Percentiles rank a stretch among this genome's conserved stretches.
These are phyloP conservation scores for Miscanthus lutarioriparius DNA, from an alignment of 176 grass and related monocot genomes.

Conservation along the genomic window DNA sequence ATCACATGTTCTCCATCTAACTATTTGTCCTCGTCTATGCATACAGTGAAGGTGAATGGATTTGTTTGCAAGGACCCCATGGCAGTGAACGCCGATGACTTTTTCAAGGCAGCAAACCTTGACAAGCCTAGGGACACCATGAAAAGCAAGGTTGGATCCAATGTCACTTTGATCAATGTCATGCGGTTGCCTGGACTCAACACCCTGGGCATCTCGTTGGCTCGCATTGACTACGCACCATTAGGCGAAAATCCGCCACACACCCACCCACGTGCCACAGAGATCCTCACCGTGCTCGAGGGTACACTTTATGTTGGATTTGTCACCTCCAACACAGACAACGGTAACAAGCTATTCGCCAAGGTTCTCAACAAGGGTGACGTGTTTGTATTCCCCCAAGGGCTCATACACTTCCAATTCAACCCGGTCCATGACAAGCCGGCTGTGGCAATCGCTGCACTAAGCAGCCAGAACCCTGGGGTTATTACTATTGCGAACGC, in stretches of 20 bases:
- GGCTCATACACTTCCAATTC: slow-evolving; percentile 45
- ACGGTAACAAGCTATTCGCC: slow-evolving; percentile 26
- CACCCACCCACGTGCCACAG: slow-evolving; percentile 32
- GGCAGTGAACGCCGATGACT: slow-evolving; percentile 4
- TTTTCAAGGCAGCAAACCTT: slow-evolving; percentile 14
- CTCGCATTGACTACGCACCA: not conserved
- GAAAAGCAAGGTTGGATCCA: slow-evolving; percentile 23
- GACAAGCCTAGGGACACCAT: slow-evolving; percentile 20
- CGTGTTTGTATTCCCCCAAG: slow-evolving; percentile 40
- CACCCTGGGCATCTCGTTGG: not conserved
- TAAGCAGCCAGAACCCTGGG: slow-evolving; percentile 45
- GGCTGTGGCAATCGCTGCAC: not conserved
- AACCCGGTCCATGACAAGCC: slow-evolving; percentile 15
- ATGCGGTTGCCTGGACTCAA: slow-evolving; percentile 23
- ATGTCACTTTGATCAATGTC: slow-evolving; percentile 12
- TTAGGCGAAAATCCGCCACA: slow-evolving; percentile 30
- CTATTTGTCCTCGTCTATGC: no score
- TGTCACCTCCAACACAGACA: slow-evolving; percentile 32
- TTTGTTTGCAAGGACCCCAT: slow-evolving; percentile 35
- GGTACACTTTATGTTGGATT: slow-evolving; percentile 47
- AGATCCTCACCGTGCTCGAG: slow-evolving; percentile 16
- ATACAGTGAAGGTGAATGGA: slow-evolving; percentile 22
- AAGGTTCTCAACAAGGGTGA: slow-evolving; percentile 51
- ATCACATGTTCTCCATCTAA: no score
- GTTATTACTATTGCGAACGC: slow-evolving; percentile 39